These are phyloP conservation scores for Blastocystis sp. DNA, from an alignment of 352 stramenopile species.

Conservation along the genomic window DNA sequence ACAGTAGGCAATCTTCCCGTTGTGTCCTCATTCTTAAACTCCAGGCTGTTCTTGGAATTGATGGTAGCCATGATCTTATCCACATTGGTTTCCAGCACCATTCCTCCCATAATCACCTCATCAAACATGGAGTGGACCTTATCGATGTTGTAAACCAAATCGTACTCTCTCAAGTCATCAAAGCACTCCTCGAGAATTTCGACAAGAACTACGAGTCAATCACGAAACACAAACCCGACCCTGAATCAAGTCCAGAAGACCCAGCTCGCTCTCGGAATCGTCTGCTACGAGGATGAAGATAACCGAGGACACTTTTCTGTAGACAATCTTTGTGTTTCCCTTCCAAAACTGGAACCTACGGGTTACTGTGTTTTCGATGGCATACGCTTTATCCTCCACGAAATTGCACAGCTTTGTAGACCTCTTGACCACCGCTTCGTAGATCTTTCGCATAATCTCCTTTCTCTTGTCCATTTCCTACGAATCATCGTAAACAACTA, in stretches of 20 bases:
- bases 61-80: slow-evolving; percentile 68
- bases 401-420: slow-evolving; percentile 59
- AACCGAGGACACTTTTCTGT: slow-evolving; percentile 57
- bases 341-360: slow-evolving; percentile 59
- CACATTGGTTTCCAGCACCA: slow-evolving; percentile 60
- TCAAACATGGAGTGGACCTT: slow-evolving; percentile 63
- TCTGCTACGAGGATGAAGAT: slow-evolving; percentile 44
- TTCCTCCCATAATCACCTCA: slow-evolving; percentile 62
- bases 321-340: slow-evolving; percentile 41
- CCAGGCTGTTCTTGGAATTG: slow-evolving; percentile 58
- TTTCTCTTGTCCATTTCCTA: slow-evolving; percentile 63
- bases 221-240: background rate
- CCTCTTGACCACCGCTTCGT: slow-evolving; percentile 47
- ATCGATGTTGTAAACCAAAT: slow-evolving; percentile 64
- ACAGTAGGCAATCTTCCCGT: slow-evolving; percentile 49
- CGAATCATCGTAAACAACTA: background rate
- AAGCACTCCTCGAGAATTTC: slow-evolving; percentile 61
- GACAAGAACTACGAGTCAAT: slow-evolving; percentile 14
- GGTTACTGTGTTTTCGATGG: background rate
- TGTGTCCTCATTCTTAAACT: slow-evolving; percentile 59
- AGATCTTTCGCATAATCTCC: slow-evolving; percentile 64
- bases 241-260: slow-evolving; percentile 53
- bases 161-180: slow-evolving; percentile 49
- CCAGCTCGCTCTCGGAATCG: slow-evolving; percentile 50
- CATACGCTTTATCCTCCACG: slow-evolving; percentile 49